Conservation (phyloP, 148 eudicot genomes). For the Vaccinium darrowii region DNA sequence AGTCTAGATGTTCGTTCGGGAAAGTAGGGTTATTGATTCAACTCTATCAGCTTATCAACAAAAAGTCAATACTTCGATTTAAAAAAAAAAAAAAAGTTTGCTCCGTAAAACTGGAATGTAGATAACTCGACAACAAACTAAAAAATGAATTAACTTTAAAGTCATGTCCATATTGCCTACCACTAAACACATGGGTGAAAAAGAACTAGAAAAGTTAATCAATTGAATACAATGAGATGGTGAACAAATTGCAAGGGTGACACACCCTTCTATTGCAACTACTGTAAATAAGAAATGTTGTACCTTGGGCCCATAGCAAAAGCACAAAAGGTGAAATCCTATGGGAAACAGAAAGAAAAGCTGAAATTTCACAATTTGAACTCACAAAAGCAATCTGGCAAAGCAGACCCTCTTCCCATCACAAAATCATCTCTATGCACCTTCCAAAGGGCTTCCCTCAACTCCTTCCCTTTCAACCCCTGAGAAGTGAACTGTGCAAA, state of each 20-base stretch:
- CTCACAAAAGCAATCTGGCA: constrained; percentile 94
- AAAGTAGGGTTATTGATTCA: too few relatives aligned
- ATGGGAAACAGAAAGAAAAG: neutral
- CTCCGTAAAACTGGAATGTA: neutral
- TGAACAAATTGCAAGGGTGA: neutral
- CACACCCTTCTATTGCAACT: neutral
- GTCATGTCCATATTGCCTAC: neutral
- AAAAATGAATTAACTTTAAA: neutral
- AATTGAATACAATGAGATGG: neutral
- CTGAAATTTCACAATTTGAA: constrained; percentile 42
- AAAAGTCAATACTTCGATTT: too few relatives aligned
- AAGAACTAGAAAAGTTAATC: too few relatives aligned
- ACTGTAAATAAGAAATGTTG: neutral
- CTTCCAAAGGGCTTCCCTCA: constrained; percentile 65
- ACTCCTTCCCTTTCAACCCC: constrained; percentile 53
- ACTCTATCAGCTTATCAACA: too few relatives aligned
- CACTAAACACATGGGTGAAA: neutral
- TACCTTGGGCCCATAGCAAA: neutral
- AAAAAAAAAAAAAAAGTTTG: neutral
- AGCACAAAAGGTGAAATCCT: neutral
- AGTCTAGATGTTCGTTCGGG: too few relatives aligned
- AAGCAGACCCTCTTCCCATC: constrained; percentile 82
- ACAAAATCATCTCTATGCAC: constrained; percentile 74
- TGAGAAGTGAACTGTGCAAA: constrained; percentile 59
- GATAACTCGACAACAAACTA: neutral